phyloP scores from a whole-genome alignment of 371 early-diverging fungal genomes.

The Coemansia sp. region DNA sequence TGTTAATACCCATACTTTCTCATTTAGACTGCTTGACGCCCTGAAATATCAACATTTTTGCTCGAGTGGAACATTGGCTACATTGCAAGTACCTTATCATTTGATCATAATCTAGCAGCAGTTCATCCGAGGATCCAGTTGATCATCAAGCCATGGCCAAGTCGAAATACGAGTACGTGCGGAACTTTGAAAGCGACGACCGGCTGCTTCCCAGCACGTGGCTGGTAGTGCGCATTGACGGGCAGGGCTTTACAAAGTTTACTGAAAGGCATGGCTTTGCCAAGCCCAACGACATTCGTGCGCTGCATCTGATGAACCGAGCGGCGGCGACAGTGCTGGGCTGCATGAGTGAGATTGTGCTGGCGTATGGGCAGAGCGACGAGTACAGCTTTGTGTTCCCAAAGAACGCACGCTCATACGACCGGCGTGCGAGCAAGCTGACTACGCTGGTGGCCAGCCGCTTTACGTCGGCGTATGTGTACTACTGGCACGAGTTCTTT shows the following conservation, averaged over 20 bases:
- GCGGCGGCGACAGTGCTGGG: slow-evolving; percentile 79
- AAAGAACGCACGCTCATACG: slow-evolving; percentile 67
- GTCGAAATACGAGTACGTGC: slow-evolving; percentile 91
- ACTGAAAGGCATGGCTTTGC: slow-evolving; percentile 76
- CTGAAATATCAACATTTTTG: not conserved
- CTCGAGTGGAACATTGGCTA: no score
- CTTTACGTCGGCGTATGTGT: slow-evolving; percentile 85
- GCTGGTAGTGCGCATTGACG: slow-evolving; percentile 92
- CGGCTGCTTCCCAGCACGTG: slow-evolving; percentile 79
- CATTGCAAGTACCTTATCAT: no score
- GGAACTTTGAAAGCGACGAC: slow-evolving; percentile 80
- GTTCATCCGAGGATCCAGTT: no score
- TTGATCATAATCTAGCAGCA: no score
- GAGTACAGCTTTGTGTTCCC: slow-evolving; percentile 86
- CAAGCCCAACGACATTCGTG: slow-evolving; percentile 90
- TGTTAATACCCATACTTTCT: not conserved
- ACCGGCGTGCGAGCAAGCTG: slow-evolving; percentile 85
- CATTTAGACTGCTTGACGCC: not conserved
- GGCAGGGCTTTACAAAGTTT: slow-evolving; percentile 92
- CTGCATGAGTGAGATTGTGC: slow-evolving; percentile 74
- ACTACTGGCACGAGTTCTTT: slow-evolving; percentile 79
- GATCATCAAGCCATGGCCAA: slow-evolving; percentile 67
- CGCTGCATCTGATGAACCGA: slow-evolving; percentile 83
- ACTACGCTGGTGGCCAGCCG: slow-evolving; percentile 77
- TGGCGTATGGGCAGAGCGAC: slow-evolving; percentile 94